Evolutionary conservation across 805 yeast species (phyloP).

Genomic region (Candida railenensis): DNA sequence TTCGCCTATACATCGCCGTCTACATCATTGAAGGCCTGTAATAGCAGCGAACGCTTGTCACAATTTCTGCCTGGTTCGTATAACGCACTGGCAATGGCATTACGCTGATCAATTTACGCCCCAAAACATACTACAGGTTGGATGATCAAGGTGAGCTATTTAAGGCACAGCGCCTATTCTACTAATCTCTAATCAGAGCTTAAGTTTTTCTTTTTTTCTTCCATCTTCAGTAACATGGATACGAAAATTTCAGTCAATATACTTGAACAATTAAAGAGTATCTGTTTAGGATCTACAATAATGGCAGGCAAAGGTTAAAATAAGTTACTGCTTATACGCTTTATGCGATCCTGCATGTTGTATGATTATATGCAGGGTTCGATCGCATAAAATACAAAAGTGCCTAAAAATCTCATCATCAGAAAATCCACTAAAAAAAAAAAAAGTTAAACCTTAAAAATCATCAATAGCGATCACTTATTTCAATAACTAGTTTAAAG

Average conservation of each 20-base stretch:
- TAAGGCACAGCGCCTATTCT: neutral
- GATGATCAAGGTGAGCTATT: neutral
- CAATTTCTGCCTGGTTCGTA: neutral
- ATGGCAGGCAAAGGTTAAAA: too few species aligned
- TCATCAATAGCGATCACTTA: too few species aligned
- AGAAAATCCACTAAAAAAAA: neutral
- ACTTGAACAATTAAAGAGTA: too few species aligned
- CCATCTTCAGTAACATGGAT: too few species aligned
- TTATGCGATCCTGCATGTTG: neutral
- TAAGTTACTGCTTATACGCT: too few species aligned
- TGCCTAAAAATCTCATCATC: neutral
- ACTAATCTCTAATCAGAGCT: too few species aligned
- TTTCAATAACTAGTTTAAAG: too few species aligned
- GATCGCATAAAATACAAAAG: too few species aligned
- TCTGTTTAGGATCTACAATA: too few species aligned
- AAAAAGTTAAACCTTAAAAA: neutral
- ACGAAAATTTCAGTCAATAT: too few species aligned
- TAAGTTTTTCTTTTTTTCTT: too few species aligned
- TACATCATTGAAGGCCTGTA: neutral
- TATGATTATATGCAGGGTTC: neutral
- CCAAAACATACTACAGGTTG: neutral
- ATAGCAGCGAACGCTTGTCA: neutral
- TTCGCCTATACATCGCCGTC: neutral
- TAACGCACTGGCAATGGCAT: neutral
- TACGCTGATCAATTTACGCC: neutral